Conservation (phyloP, 164 flowering plant species). For the Stephania cephalantha region DNA sequence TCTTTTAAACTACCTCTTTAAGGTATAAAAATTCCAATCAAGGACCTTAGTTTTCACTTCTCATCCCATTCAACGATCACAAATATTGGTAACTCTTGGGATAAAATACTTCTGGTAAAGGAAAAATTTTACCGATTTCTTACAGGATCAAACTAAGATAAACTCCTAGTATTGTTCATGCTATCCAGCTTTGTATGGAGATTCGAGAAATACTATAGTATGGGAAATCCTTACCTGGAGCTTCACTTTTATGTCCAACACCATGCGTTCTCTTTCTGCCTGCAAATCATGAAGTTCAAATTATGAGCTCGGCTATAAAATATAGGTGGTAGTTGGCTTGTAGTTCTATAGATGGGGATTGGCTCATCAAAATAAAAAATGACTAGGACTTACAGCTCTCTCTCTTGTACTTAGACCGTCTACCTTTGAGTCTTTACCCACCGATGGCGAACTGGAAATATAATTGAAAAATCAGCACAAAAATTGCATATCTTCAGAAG, state of each 20-base stretch:
- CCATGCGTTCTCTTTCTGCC: slow-evolving; percentile 99
- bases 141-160: no score
- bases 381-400: slow-evolving; percentile 80
- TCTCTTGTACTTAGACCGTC: slow-evolving; percentile 88
- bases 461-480: slow-evolving; percentile 6
- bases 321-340: not conserved
- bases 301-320: not conserved
- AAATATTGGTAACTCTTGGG: not conserved
- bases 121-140: no score
- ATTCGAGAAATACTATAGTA: slow-evolving; percentile 1
- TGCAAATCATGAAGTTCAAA: slow-evolving; percentile 25
- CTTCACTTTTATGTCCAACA: slow-evolving; percentile 95
- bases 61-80: no score
- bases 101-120: not conserved
- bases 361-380: not conserved
- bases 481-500: not conserved
- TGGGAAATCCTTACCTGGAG: slow-evolving; percentile 60
- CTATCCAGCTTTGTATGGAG: not conserved
- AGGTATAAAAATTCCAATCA: no score
- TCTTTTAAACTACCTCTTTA: no score
- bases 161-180: not conserved
- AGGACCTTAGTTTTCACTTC: no score
- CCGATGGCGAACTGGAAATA: slow-evolving; percentile 49
- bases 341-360: not conserved
- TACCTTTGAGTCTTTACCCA: slow-evolving; percentile 49